phyloP scores from a whole-genome alignment of 768 basidiomycete species.

The Gloeophyllum trabeum region DNA sequence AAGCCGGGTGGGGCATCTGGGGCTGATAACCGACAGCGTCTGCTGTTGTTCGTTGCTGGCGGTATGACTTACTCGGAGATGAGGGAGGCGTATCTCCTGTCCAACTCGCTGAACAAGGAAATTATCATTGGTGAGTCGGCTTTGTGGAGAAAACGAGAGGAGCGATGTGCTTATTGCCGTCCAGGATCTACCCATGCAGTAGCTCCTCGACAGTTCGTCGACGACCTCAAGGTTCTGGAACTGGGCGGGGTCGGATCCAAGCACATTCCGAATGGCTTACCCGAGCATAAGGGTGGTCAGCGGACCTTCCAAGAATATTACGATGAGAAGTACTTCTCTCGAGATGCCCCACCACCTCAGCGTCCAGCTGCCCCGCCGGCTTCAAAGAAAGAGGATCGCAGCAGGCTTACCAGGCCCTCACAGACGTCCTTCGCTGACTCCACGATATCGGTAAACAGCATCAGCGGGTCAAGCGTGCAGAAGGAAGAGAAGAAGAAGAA shows the following conservation, averaged over 20 bases:
- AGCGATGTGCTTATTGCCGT: background rate
- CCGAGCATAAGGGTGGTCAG: conserved; percentile 30
- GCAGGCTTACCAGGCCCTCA: background rate
- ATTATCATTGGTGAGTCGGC: conserved; percentile 69
- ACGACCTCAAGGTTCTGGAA: conserved; percentile 81
- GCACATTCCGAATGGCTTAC: conserved; percentile 58
- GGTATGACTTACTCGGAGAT: conserved; percentile 97
- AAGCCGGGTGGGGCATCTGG: conserved; percentile 33
- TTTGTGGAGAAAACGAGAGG: no score
- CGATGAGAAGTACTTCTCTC: conserved; percentile 66
- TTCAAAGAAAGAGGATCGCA: conserved; percentile 19
- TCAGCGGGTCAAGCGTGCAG: conserved; percentile 24
- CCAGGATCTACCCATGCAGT: conserved; percentile 83
- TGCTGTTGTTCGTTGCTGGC: conserved; percentile 87
- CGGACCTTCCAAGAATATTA: conserved; percentile 66
- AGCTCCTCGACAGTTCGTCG: conserved; percentile 76
- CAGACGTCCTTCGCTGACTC: conserved; percentile 9
- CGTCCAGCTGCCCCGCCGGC: conserved; percentile 23
- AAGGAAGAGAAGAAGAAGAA: conserved; percentile 71
- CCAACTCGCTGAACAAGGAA: conserved; percentile 69
- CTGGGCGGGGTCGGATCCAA: conserved; percentile 78
- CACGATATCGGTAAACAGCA: conserved; percentile 24
- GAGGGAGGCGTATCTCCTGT: conserved; percentile 76
- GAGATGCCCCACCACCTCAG: conserved; percentile 47
- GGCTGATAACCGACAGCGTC: conserved; percentile 54